Evolutionary conservation across 768 basidiomycete species (phyloP).

Genomic region (Daedaleopsis nitida): DNA sequence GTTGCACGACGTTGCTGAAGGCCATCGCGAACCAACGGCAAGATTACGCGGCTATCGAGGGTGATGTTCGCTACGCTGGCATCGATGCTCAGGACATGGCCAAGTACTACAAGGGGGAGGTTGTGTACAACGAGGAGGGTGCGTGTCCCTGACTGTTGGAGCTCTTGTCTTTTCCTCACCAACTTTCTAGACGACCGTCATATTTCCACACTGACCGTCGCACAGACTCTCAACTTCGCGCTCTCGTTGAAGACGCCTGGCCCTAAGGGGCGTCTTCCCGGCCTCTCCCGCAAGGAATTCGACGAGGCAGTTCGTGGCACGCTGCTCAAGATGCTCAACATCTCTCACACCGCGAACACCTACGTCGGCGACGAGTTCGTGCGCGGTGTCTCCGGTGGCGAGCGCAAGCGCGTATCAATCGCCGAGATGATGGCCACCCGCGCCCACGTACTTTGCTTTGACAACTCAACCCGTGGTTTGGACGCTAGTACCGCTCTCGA

Average conservation of each 20-base stretch:
- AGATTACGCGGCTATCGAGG: slow-evolving; percentile 62
- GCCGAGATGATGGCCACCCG: slow-evolving; percentile 87
- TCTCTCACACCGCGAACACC: slow-evolving; percentile 75
- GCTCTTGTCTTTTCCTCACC: slow-evolving; percentile 6
- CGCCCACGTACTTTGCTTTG: slow-evolving; percentile 81
- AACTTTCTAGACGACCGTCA: slow-evolving; percentile 71
- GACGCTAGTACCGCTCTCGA: slow-evolving; percentile 90
- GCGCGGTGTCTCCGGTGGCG: slow-evolving; percentile 78
- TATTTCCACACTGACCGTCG: slow-evolving; percentile 79
- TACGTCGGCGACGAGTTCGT: slow-evolving; percentile 88
- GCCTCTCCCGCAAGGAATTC: slow-evolving; percentile 61
- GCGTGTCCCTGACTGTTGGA: not conserved
- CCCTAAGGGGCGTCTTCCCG: slow-evolving; percentile 70
- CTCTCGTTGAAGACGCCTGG: slow-evolving; percentile 77
- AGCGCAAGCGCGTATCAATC: slow-evolving; percentile 80
- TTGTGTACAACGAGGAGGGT: slow-evolving; percentile 80
- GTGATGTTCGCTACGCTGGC: slow-evolving; percentile 82
- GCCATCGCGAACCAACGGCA: slow-evolving; percentile 74
- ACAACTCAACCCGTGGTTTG: slow-evolving; percentile 80
- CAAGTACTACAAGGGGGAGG: slow-evolving; percentile 76
- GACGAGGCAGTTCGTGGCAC: slow-evolving; percentile 57
- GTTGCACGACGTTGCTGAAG: slow-evolving; percentile 87
- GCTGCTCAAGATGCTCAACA: slow-evolving; percentile 79
- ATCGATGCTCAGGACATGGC: slow-evolving; percentile 76
- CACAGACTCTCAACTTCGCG: slow-evolving; percentile 73